These are phyloP conservation scores for Aspergillus sp. DNA, from an alignment of 2,329 filamentous ascomycete genomes.

Conservation along the genomic window DNA sequence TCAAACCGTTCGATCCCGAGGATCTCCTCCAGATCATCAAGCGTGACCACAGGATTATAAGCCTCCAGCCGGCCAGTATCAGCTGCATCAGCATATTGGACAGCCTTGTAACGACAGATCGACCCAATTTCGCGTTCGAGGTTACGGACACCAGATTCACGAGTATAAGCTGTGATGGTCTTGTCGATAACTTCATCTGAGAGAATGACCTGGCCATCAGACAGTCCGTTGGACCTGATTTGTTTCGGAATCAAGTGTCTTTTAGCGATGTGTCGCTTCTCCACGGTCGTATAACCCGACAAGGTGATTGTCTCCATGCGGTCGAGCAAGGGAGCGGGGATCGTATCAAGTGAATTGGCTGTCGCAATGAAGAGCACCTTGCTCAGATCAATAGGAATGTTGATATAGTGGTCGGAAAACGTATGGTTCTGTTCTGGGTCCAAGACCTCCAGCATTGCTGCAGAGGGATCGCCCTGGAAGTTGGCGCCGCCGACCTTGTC, in stretches of 20 bases:
- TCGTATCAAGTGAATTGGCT: conserved; percentile 91
- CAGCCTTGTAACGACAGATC: conserved; percentile 91
- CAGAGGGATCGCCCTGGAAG: conserved; percentile 91
- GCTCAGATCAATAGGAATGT: conserved; percentile 90
- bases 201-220: conserved; percentile 70
- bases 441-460: conserved; percentile 95
- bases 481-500: conserved; percentile 92
- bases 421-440: conserved; percentile 96
- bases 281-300: conserved; percentile 91
- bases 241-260: conserved; percentile 97
- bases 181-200: conserved; percentile 85
- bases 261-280: conserved; percentile 92
- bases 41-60: conserved; percentile 71
- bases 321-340: conserved; percentile 88
- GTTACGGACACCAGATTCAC: conserved; percentile 92
- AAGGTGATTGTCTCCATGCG: conserved; percentile 96
- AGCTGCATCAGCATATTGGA: conserved; percentile 87
- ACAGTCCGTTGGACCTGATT: conserved; percentile 82
- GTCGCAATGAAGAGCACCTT: conserved; percentile 98
- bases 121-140: conserved; percentile 93
- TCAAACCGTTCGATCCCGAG: conserved; percentile 91
- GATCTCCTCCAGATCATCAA: conserved; percentile 83
- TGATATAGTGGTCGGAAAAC: conserved; percentile 95
- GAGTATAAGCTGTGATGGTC: conserved; percentile 94
- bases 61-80: conserved; percentile 65